Conservation (phyloP, 495 filamentous ascomycete genomes). For the Penicillium lividum region DNA sequence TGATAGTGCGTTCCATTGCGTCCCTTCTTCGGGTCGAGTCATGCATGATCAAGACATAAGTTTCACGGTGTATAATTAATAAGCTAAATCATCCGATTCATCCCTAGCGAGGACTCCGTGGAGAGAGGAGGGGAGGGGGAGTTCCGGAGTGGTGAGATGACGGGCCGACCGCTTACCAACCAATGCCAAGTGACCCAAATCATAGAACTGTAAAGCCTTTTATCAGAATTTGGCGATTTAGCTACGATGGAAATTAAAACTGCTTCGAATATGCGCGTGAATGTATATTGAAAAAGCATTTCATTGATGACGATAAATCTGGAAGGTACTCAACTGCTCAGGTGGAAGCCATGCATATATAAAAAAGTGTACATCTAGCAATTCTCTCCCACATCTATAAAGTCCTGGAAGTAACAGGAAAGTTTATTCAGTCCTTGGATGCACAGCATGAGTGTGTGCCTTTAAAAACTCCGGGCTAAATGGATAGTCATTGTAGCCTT, state of each 20-base stretch:
- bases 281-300: too few relatives aligned
- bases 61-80: background rate
- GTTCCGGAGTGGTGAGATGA: background rate
- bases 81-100: background rate
- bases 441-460: conserved; percentile 1
- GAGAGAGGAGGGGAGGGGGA: background rate
- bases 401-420: too few relatives aligned
- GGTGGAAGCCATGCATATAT: too few relatives aligned
- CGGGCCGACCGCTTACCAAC: background rate
- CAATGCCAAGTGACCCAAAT: background rate
- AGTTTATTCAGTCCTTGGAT: conserved; percentile 5
- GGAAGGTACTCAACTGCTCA: too few relatives aligned
- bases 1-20: background rate
- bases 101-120: background rate
- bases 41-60: background rate
- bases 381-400: too few relatives aligned
- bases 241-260: too few relatives aligned
- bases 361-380: too few relatives aligned
- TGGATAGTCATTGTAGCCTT: conserved; percentile 62
- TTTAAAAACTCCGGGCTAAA: conserved; percentile 20
- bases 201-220: background rate
- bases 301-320: too few relatives aligned
- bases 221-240: background rate
- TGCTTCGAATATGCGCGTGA: too few relatives aligned
- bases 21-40: background rate